Evolutionary conservation across 331 rosid species (phyloP).

Genomic region (Telfairia occidentalis): DNA sequence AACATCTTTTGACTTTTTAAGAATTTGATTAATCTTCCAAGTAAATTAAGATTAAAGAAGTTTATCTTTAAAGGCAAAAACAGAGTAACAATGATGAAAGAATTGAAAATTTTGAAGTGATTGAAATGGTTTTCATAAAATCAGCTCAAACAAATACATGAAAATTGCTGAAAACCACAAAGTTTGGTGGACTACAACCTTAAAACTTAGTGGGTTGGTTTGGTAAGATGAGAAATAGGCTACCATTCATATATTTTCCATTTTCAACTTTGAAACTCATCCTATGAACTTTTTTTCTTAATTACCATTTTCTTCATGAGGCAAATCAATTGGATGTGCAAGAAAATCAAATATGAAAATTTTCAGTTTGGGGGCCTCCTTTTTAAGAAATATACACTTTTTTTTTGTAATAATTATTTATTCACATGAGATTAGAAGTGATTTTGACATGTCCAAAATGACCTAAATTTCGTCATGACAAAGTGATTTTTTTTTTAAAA

Average conservation of each 20-base stretch:
- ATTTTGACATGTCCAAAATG: too few species aligned
- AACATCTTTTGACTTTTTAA: not conserved
- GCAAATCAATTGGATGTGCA: not conserved
- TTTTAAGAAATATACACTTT: too few species aligned
- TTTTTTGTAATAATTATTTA: too few species aligned
- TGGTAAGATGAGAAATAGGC: not conserved
- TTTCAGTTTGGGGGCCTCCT: not conserved
- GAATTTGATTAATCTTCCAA: not conserved
- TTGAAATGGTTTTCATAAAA: not conserved
- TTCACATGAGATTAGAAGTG: too few species aligned
- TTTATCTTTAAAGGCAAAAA: not conserved
- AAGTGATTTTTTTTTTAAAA: too few species aligned
- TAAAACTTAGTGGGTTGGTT: conserved; percentile 8
- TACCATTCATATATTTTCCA: not conserved
- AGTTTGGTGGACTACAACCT: not conserved
- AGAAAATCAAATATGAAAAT: not conserved
- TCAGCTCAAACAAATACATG: not conserved
- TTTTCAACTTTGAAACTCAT: not conserved
- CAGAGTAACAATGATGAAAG: not conserved
- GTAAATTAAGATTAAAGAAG: not conserved
- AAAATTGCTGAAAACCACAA: not conserved
- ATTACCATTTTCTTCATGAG: not conserved
- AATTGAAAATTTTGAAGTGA: not conserved
- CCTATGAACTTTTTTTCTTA: not conserved
- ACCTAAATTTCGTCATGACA: too few species aligned